Conservation (phyloP, 164 flowering plant species). For the Aristolochia fimbriata region DNA sequence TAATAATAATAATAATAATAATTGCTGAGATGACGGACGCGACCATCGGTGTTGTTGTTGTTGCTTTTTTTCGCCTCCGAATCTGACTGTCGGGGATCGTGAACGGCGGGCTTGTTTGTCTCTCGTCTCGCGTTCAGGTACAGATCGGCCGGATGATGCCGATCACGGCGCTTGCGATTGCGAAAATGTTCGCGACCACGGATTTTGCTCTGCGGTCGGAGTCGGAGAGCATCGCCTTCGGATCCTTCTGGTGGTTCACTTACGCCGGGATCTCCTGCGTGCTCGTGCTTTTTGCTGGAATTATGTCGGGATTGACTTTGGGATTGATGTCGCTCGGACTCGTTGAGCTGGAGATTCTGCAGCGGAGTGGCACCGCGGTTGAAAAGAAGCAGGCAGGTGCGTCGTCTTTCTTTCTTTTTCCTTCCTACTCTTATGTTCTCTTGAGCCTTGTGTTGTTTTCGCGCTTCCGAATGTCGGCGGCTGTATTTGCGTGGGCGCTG, state of each 20-base stretch:
- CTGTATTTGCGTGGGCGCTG: not conserved
- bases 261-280: conserved; percentile 30
- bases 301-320: conserved; percentile 41
- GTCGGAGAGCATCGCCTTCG: conserved; percentile 15
- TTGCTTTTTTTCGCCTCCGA: too few relatives aligned
- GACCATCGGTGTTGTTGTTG: too few relatives aligned
- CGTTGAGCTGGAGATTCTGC: conserved; percentile 42
- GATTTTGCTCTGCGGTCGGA: conserved; percentile 6
- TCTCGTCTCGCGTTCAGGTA: too few relatives aligned
- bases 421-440: conserved; percentile 2
- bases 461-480: not conserved
- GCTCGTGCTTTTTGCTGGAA: conserved; percentile 38
- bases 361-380: conserved; percentile 30
- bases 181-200: conserved; percentile 1
- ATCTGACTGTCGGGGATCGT: too few relatives aligned
- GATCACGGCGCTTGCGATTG: conserved; percentile 26
- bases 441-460: not conserved
- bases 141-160: conserved; percentile 20
- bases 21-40: too few relatives aligned
- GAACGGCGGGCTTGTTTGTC: too few relatives aligned
- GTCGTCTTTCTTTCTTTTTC: not conserved
- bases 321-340: conserved; percentile 41
- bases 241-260: conserved; percentile 24
- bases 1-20: too few relatives aligned
- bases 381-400: conserved; percentile 46